Percentiles rank a stretch among this genome's conserved stretches.
Evolutionary conservation across 2,329 filamentous ascomycete species (phyloP).

Genomic region (Camillea tinctor): DNA sequence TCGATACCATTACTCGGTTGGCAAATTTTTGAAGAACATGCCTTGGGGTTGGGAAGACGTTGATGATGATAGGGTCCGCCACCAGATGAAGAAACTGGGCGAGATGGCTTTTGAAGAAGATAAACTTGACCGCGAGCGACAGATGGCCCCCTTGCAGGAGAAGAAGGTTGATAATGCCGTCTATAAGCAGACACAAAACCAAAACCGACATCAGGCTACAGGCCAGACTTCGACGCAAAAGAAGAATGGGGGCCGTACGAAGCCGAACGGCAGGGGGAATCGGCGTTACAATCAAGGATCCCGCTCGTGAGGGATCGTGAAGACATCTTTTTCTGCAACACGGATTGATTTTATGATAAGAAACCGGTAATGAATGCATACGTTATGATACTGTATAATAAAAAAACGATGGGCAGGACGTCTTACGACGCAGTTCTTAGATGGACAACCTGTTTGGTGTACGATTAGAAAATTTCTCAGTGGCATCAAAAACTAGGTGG

Average conservation of each 20-base stretch:
- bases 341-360: conserved; percentile 2
- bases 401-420: conserved; percentile 1
- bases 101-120: conserved; percentile 26
- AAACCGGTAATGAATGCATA: background rate
- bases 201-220: background rate
- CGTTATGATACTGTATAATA: conserved; percentile 12
- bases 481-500: conserved; percentile 7
- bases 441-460: conserved; percentile 6
- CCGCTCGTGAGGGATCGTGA: background rate
- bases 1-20: conserved; percentile 66
- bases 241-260: background rate
- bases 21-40: conserved; percentile 59
- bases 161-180: background rate
- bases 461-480: conserved; percentile 8
- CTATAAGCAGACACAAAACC: background rate
- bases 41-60: conserved; percentile 67
- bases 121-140: conserved; percentile 13
- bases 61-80: conserved; percentile 37
- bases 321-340: background rate
- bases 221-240: background rate
- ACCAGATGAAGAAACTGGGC: conserved; percentile 32
- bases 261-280: conserved; percentile 6
- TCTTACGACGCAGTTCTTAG: background rate
- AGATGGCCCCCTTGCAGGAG: background rate
- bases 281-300: background rate